phyloP scores from a whole-genome alignment of 768 basidiomycete species.

The Boletus bicolor region DNA sequence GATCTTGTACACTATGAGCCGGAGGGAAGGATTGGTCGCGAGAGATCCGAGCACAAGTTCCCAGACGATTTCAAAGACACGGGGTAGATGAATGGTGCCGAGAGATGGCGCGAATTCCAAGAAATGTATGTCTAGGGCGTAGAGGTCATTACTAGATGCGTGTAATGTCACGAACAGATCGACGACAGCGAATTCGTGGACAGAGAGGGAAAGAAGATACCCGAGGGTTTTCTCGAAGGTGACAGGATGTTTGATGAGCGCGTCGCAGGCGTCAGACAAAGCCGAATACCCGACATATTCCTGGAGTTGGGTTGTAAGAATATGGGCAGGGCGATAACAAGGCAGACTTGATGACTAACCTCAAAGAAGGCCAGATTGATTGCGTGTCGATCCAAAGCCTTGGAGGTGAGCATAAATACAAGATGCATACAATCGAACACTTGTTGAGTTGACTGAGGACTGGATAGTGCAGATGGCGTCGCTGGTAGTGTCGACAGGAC shows the following conservation, averaged over 20 bases:
- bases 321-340: conserved; percentile 13
- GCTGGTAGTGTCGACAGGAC: conserved; percentile 57
- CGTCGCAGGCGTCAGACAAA: conserved; percentile 55
- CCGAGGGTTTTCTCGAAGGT: conserved; percentile 59
- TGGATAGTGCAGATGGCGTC: conserved; percentile 25
- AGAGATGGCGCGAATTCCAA: conserved; percentile 39
- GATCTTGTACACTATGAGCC: conserved; percentile 55
- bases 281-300: conserved; percentile 59
- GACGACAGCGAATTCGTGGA: conserved; percentile 60
- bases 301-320: conserved; percentile 7
- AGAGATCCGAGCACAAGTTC: conserved; percentile 39
- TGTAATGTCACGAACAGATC: conserved; percentile 51
- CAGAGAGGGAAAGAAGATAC: conserved; percentile 62
- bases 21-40: conserved; percentile 38
- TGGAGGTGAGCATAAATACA: conserved; percentile 63
- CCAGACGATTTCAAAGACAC: conserved; percentile 61
- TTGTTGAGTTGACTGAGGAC: conserved; percentile 36
- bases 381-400: conserved; percentile 55
- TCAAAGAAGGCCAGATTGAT: conserved; percentile 64
- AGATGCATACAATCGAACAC: conserved; percentile 53
- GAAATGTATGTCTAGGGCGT: conserved; percentile 41
- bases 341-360: conserved; percentile 43
- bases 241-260: conserved; percentile 45
- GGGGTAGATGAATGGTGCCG: conserved; percentile 54
- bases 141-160: conserved; percentile 36